Percentiles rank a stretch among this genome's conserved stretches.
phyloP scores from a whole-genome alignment of 768 basidiomycete genomes.

The Leccinum fibrillosum region DNA sequence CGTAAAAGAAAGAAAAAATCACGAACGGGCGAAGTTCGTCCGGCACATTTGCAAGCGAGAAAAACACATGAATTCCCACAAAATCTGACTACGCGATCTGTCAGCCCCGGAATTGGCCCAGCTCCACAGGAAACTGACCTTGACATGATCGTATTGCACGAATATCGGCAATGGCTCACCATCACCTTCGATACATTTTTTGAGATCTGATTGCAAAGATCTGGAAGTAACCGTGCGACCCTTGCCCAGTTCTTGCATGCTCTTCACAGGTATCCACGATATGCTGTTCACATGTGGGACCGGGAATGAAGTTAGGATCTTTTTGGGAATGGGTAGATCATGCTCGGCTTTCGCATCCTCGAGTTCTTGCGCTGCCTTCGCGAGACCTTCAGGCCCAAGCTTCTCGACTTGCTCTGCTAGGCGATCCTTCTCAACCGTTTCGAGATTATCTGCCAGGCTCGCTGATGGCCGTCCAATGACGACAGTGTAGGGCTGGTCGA shows the following conservation, averaged over 20 bases:
- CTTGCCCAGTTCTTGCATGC: constrained; percentile 57
- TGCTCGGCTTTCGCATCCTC: constrained; percentile 87
- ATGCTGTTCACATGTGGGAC: constrained; percentile 89
- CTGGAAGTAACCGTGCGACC: constrained; percentile 37
- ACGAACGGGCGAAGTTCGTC: constrained; percentile 65
- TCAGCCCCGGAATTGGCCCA: not conserved
- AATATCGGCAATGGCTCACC: constrained; percentile 76
- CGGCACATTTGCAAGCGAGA: constrained; percentile 74
- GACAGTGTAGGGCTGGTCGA: constrained; percentile 70
- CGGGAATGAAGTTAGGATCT: constrained; percentile 82
- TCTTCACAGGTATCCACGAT: constrained; percentile 84
- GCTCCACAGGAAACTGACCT: constrained; percentile 44
- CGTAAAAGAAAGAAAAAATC: constrained; percentile 34
- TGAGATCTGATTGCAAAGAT: constrained; percentile 43
- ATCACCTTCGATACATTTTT: constrained; percentile 64
- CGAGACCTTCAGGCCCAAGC: constrained; percentile 81
- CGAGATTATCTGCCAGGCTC: constrained; percentile 72
- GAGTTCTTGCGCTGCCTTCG: constrained; percentile 60
- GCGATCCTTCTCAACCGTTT: constrained; percentile 76
- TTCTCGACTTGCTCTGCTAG: constrained; percentile 61
- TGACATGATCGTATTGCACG: constrained; percentile 90
- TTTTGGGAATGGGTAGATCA: constrained; percentile 74
- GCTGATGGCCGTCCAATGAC: constrained; percentile 89
- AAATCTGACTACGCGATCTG: constrained; percentile 75
- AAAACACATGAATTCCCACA: constrained; percentile 72